Base-by-base conservation (phyloP, 2,329 filamentous ascomycete genomes). In the Nothopassalora personata region DNA sequence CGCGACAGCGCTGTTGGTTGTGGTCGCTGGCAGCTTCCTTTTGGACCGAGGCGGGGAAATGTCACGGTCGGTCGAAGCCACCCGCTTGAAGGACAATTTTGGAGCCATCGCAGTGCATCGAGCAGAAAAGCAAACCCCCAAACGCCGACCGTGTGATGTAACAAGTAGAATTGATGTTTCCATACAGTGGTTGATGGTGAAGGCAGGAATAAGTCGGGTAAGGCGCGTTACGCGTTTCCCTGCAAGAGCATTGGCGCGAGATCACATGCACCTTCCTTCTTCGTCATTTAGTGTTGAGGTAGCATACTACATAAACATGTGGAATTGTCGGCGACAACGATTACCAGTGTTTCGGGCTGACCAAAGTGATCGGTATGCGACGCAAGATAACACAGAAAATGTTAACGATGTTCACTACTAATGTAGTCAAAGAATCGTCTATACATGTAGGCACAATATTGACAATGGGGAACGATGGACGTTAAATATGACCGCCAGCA, bases 1-100 rank as follows among this genome's bases (percentile, higher is more conserved):
- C 19, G 89, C 83, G 1, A 96, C 85, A 1, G 88, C 85, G 60
- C 75, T 84, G 72, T 85, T 83, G 34, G 79, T 85, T 4, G 81
- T 80, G 5, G 78, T 79, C 3, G 81, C 78, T 56, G 79, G 77
- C 53, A 81, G 75, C 67, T 80, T 82, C 43, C 83, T 76, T 70
- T 82, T 85, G 13, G 80, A 66, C 23, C 81, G 78, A 53, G 83
- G 83, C 48, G 84, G 84, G 56, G 83, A 86, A 48, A 86, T 78
- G 53, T 77, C 72, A 56, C 74, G 70, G 58, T 76, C 72, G 61
- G 71, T 69, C 7, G 75, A 73, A 54, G 67, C 72, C 15, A 70
- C 64, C 34, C 77, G 71, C 64, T 79, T 75, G 64, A 71, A 60
- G 28, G 60, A 53, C 54, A 60, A 56, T 23, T 19, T 54, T 10